Percentiles rank a stretch among this genome's conserved stretches.
Conservation (phyloP, 345 rosid species). For the Linum usitatissimum region DNA sequence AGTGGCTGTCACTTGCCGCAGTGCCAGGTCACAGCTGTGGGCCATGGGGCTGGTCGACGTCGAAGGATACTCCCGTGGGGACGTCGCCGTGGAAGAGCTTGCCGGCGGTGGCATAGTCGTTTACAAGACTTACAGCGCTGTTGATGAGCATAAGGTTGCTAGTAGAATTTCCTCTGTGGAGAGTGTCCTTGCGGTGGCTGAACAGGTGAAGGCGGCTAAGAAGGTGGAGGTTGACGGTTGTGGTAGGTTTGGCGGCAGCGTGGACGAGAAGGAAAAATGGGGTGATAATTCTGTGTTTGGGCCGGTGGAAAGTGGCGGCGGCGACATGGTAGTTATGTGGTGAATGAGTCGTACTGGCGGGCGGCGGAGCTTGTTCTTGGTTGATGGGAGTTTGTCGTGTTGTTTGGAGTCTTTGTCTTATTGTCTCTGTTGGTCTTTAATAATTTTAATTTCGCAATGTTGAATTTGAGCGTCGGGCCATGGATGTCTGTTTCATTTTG, state of each 20-base stretch:
- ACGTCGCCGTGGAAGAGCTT: constrained; percentile 35
- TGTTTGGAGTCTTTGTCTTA: neutral
- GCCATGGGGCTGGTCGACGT: constrained; percentile 22
- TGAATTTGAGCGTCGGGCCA: neutral
- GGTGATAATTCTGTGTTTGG: neutral
- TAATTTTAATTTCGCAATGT: too few relatives aligned
- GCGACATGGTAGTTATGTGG: constrained; percentile 10
- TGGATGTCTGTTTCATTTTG: neutral
- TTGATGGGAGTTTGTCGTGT: neutral
- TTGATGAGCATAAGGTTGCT: neutral
- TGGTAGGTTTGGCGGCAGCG: neutral
- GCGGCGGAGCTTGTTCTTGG: neutral
- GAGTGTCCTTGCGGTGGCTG: neutral
- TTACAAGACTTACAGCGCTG: constrained; percentile 16
- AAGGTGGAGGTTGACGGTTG: neutral
- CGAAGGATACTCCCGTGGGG: constrained; percentile 32
- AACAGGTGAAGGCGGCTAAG: neutral
- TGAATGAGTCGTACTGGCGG: constrained; percentile 4
- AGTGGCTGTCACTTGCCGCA: constrained; percentile 33
- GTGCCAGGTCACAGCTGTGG: constrained; percentile 10
- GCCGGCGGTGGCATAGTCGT: constrained; percentile 29
- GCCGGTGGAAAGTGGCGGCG: constrained; percentile 20
- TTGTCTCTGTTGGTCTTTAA: too few relatives aligned
- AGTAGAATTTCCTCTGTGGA: too few relatives aligned
- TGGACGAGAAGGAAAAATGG: neutral